Base-by-base conservation (phyloP, 495 filamentous ascomycete genomes). In the Tirmania nivea region DNA sequence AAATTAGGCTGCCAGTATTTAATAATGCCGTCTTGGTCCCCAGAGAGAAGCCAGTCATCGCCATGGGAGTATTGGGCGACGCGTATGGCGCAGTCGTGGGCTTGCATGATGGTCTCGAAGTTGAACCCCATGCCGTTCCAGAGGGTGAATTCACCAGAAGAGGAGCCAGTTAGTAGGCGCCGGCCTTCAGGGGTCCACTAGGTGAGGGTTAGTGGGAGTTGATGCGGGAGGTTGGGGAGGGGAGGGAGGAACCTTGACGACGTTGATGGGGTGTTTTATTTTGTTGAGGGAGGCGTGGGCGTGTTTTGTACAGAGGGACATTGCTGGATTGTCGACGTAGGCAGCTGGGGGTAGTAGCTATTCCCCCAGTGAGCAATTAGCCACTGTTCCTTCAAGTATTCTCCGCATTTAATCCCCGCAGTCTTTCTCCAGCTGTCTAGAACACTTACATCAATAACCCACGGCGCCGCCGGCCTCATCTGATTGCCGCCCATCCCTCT, bases 1-100 rank as follows among this genome's bases (percentile, higher is more conserved):
- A 97, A 95, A 67, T 96, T 97, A 2, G 90, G 86, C 63, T 94
- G 86, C 89, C 89, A 97, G 69, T 96, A 96, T 68, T 96, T 97
- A 66, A 97, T 80, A 57, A 89, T 74, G 37, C 90, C 90, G 60
- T 87, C 84, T 61, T 95, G 87, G 67, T 94, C 90, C 42, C 87
- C 88, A 11, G 90, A 97, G 19, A 97, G 75, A 3, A 97, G 75
- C 88, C 88, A 96, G 65, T 96, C 90, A 62, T 92, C 84, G 60
- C 79, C 89, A 69, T 95, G 87, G 8, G 89, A 89, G 71, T 93
- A 97, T 49, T 73, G 75, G 50, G 89, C 71, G 19, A 84, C 84
- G 53, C 90, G 82, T 57, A 97, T 89, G 52, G 87, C 87, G 42
- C 80, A 78, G 67, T 97, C 92, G 66, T 97, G 90, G 37, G 90